Conservation (phyloP, 164 flowering plant species). For the Stephania japonica region DNA sequence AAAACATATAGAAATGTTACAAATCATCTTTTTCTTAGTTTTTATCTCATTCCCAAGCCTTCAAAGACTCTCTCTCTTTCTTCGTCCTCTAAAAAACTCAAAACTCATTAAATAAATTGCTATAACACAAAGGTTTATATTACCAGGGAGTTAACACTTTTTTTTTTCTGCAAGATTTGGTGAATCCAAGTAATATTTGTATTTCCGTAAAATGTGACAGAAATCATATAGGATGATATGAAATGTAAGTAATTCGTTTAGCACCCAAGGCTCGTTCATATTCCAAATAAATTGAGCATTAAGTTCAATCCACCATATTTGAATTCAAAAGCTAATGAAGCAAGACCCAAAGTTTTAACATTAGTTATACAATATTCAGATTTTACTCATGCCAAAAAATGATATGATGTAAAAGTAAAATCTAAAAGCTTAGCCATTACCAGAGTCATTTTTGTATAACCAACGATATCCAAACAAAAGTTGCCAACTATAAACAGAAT, state of each 20-base stretch:
- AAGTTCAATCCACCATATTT: too few relatives aligned
- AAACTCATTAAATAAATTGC: background rate
- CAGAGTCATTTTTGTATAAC: too few relatives aligned
- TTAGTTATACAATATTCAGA: too few relatives aligned
- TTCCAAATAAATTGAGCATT: too few relatives aligned
- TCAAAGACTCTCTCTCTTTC: too few relatives aligned
- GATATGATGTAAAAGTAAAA: background rate
- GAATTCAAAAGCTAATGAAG: too few relatives aligned
- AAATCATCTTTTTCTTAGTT: background rate
- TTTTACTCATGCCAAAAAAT: background rate
- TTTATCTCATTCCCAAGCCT: too few relatives aligned
- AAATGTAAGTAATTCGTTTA: background rate
- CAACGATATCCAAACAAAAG: too few relatives aligned
- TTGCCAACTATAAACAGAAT: background rate
- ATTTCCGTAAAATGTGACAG: background rate
- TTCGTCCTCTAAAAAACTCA: too few relatives aligned
- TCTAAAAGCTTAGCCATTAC: background rate
- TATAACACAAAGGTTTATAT: background rate
- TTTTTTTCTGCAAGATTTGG: background rate
- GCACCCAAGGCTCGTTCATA: too few relatives aligned
- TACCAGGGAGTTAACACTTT: background rate
- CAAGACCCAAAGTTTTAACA: too few relatives aligned
- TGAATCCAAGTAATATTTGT: background rate
- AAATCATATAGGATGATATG: background rate
- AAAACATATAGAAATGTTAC: background rate